Conservation (phyloP, 2,329 filamentous ascomycete genomes). For the Pyrenophora graminea region DNA sequence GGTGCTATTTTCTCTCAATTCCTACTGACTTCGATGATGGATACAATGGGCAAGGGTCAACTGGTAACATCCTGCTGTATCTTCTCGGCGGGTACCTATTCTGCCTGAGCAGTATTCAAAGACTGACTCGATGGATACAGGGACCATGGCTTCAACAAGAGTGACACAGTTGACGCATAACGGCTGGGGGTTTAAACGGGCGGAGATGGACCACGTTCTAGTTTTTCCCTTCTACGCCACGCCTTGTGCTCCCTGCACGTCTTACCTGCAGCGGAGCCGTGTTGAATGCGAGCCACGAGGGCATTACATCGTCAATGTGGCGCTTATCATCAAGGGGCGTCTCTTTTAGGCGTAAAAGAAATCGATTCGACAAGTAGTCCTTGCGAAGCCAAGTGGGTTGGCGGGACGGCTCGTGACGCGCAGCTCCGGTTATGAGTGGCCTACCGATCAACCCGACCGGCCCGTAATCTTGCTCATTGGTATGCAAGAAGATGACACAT, state of each 20-base stretch:
- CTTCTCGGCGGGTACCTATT: background rate
- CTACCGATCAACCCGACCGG: conserved; percentile 3
- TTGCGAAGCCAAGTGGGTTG: background rate
- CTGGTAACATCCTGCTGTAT: background rate
- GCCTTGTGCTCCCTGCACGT: conserved; percentile 1
- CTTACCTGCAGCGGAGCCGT: conserved; percentile 6
- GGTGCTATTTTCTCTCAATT: background rate
- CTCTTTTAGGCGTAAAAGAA: background rate
- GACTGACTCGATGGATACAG: background rate
- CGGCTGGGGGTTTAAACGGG: background rate
- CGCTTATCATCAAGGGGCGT: conserved; percentile 1
- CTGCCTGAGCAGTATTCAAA: background rate
- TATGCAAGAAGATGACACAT: background rate
- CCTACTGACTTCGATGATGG: background rate
- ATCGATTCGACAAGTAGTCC: background rate
- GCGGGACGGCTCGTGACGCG: conserved; percentile 5
- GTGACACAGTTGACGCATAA: background rate
- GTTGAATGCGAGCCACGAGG: background rate
- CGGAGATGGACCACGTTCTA: background rate
- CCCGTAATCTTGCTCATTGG: background rate
- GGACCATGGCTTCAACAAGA: background rate
- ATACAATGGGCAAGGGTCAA: background rate
- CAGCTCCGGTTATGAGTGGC: conserved; percentile 3
- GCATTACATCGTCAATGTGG: background rate
- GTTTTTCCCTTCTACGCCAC: background rate